Conservation (phyloP, 768 basidiomycete genomes). For the Pisolithus microcarpus region DNA sequence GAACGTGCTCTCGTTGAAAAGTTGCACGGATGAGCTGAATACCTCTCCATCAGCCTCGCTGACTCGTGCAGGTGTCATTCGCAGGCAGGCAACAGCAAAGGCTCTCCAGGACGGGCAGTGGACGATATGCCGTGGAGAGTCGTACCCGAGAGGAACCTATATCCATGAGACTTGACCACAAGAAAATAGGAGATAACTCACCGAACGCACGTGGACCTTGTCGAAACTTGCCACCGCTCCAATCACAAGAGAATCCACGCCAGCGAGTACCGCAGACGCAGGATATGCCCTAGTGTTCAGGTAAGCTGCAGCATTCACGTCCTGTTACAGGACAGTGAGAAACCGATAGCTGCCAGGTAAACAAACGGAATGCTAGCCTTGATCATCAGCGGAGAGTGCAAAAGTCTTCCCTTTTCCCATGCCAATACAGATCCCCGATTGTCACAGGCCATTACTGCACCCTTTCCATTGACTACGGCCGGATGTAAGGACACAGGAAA, state of each 20-base stretch:
- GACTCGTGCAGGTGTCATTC: conserved; percentile 46
- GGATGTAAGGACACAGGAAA: conserved; percentile 57
- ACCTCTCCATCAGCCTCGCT: conserved; percentile 36
- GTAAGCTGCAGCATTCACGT: conserved; percentile 45
- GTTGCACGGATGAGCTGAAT: conserved; percentile 50
- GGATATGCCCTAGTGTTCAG: conserved; percentile 44
- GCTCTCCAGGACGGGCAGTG: conserved; percentile 47
- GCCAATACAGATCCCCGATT: conserved; percentile 64
- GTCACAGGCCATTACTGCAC: conserved; percentile 63
- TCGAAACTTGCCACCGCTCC: conserved; percentile 62
- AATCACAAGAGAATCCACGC: conserved; percentile 48
- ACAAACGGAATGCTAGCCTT: conserved; percentile 37
- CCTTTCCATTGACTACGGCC: conserved; percentile 46
- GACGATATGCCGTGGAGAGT: conserved; percentile 63
- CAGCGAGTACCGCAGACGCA: conserved; percentile 53
- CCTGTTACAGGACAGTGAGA: conserved; percentile 26
- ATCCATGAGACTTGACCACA: not conserved
- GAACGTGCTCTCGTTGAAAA: conserved; percentile 61
- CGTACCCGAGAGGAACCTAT: conserved; percentile 65
- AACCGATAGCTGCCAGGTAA: not conserved
- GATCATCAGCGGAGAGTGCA: conserved; percentile 63
- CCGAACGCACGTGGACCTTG: conserved; percentile 76
- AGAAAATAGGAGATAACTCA: conserved; percentile 25
- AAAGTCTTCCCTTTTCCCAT: conserved; percentile 56
- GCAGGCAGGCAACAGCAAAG: conserved; percentile 61